Conservation (phyloP, 1,284 basidiomycete genomes). For the Irpex sp. region DNA sequence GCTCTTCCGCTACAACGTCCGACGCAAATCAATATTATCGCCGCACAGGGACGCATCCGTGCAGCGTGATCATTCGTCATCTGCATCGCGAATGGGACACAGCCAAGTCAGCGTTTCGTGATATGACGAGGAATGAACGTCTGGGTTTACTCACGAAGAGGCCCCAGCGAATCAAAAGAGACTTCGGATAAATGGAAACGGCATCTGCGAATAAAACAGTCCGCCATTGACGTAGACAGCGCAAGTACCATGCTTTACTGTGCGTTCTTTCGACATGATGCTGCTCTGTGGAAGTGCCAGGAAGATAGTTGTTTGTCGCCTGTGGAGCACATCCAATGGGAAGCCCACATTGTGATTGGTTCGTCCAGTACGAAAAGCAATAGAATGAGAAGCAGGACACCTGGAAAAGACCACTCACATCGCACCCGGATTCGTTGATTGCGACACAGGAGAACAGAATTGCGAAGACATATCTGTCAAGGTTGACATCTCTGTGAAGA, state of each 20-base stretch:
- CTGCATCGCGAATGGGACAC: neutral
- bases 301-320: neutral
- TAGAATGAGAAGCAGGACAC: no score
- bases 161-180: neutral
- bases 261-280: neutral
- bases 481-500: neutral
- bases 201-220: no score
- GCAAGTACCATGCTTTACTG: no score
- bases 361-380: no score
- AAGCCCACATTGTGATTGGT: no score
- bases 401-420: no score
- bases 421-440: neutral
- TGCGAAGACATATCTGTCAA: neutral
- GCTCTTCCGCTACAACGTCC: neutral
- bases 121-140: neutral
- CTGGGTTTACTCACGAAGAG: neutral
- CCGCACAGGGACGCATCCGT: neutral
- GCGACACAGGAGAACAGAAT: neutral
- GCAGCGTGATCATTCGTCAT: neutral
- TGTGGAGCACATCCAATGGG: no score
- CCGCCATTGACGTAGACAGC: no score
- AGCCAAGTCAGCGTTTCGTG: neutral
- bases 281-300: neutral
- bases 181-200: no score
- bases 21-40: neutral